Evolutionary conservation across 768 basidiomycete species (phyloP), one percentile per base, ranked within the genome.

Genomic region (Pleurotus djamor): DNA sequence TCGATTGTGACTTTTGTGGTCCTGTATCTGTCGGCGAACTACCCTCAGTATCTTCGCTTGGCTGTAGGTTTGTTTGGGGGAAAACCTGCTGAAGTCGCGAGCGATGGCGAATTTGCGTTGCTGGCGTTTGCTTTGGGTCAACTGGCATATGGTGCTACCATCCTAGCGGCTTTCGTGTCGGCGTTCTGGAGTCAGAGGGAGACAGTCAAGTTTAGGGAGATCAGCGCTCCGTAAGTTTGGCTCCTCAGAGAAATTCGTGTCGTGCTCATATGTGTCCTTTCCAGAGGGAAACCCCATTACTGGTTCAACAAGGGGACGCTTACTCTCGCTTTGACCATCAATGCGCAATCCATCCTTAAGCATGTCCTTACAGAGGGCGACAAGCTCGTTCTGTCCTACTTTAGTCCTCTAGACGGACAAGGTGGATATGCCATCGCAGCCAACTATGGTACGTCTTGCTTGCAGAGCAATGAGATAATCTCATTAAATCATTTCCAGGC

Each of bases 291-390:
- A 47, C 14, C 35, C 13, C 14, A 60, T 5, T 67, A 66, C 36
- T 28, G 21, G 21, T 69, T 74, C 38, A 69, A 73, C 79, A 77
- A 64, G 6, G 67, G 75, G 33, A 69, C 84, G 13, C 71, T 92
- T 10, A 73, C 76, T 17, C 79, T 98, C 5, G 90, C 94, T 0
- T 71, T 84, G 52, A 92, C 89, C 0, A 91, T 98, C 85, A 94
- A 94, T 17, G 79, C 79, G 1, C 97, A 98, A 69, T 94, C 91
- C 0, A 63, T 97, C 2, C 79, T 98, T 62, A 99, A 99, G 71
- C 97, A 98, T 71, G 83, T 98, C 63, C 76, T 99, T 32, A 98
- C 96, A 0, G 97, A 98, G 68, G 94, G 93, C 3, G 97, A 99
- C 71, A 94, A 97, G 67, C 76, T 98, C 47, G 82, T 96, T 9